Conservation (phyloP, 257 asterid genomes). For the Avicennia marina region DNA sequence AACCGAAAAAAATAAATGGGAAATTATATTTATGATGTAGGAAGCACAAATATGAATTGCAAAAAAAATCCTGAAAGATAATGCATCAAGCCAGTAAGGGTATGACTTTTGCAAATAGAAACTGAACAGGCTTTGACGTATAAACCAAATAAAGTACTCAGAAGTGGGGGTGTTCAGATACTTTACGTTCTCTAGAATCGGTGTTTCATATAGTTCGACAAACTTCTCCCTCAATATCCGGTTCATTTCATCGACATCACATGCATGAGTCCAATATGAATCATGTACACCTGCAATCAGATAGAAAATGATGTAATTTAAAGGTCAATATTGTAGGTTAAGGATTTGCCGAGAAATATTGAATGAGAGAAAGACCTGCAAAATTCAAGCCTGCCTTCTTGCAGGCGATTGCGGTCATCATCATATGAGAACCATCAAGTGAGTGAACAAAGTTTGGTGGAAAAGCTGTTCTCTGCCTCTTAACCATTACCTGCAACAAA, state of each 20-base stretch:
- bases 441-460: slow-evolving; percentile 98
- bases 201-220: slow-evolving; percentile 79
- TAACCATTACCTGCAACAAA: slow-evolving; percentile 68
- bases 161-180: slow-evolving; percentile 11
- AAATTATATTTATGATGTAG: neutral
- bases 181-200: slow-evolving; percentile 83
- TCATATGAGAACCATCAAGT: slow-evolving; percentile 97
- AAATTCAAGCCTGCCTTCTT: slow-evolving; percentile 77
- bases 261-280: slow-evolving; percentile 98
- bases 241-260: slow-evolving; percentile 84
- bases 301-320: slow-evolving; percentile 2
- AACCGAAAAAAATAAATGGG: neutral
- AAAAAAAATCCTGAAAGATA: neutral
- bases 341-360: neutral
- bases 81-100: no score
- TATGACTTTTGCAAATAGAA: neutral
- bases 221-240: slow-evolving; percentile 73
- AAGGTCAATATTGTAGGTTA: neutral
- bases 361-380: slow-evolving; percentile 56
- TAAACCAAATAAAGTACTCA: neutral
- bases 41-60: neutral
- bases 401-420: slow-evolving; percentile 99
- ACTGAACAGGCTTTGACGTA: neutral
- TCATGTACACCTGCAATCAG: slow-evolving; percentile 87
- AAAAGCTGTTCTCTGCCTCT: slow-evolving; percentile 92